These are phyloP conservation scores for Dioscorea alata DNA, from an alignment of 106 monocot genomes.

Conservation along the genomic window DNA sequence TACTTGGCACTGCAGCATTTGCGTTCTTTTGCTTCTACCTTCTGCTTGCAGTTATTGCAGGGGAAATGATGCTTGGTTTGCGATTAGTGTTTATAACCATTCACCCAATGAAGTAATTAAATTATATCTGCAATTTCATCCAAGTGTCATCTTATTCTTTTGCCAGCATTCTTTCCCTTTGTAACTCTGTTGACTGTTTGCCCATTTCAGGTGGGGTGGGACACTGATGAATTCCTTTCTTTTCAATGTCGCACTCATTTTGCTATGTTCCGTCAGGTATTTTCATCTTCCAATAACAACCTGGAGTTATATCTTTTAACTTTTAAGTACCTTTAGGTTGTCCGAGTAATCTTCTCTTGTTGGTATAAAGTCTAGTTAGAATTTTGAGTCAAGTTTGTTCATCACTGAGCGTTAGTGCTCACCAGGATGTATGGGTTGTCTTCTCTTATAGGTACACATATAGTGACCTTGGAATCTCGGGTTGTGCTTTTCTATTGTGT, in stretches of 20 bases:
- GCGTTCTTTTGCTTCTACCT: constrained; percentile 99
- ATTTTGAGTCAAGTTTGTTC: no score
- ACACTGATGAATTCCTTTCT: constrained; percentile 99
- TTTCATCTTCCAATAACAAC: no score
- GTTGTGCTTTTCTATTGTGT: no score
- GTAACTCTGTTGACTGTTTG: constrained; percentile 1
- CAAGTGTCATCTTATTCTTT: neutral
- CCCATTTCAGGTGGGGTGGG: constrained; percentile 80
- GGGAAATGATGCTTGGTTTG: constrained; percentile 96
- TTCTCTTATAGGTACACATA: no score
- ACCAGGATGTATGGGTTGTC: no score
- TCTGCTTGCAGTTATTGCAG: constrained; percentile 89
- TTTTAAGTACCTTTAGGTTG: no score
- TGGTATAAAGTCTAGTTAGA: no score
- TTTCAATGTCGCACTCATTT: constrained; percentile 92
- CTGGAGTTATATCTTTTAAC: no score
- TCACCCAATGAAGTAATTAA: constrained; percentile 97
- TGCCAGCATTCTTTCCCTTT: neutral
- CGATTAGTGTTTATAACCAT: constrained; percentile 93
- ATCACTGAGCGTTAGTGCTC: no score
- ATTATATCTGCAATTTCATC: neutral
- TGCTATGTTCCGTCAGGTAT: constrained; percentile 96
- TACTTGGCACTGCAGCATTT: constrained; percentile 92
- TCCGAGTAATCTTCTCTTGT: no score
- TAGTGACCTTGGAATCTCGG: no score